Evolutionary conservation across 805 yeast genomes (phyloP), one percentile per base, ranked within the genome.

Genomic region (Starmerella gropengiesseri): DNA sequence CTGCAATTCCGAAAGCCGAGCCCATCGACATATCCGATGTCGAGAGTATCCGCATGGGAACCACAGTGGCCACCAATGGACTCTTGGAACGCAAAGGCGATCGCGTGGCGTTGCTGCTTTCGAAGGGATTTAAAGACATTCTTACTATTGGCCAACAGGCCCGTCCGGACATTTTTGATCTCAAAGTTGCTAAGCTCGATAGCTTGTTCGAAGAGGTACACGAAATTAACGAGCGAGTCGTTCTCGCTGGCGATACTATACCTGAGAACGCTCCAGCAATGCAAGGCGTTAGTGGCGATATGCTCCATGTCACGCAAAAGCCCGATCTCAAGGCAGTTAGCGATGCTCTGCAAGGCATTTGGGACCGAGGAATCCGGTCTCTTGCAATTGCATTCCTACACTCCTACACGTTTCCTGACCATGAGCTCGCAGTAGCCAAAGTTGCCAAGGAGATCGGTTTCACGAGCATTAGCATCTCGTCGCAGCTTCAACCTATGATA

Each of bases 11-110:
- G 3, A 67, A 82, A 39, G 73, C 74, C 7, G 60, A 60, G 28
- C 76, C 74, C 3, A 60, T 86, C 46, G 84, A 79, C 3, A 42
- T 63, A 20, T 38, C 48, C 5, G 61, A 63, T 3, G 81, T 85
- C 29, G 76, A 74, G 41, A 72, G 78, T 32, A 75, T 86, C 37
- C 68, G 94, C 43, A 78, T 87, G 81, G 96, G 96, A 3, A 86
- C 96, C 4, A 87, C 96, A 0, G 91, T 86, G 9, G 97, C 98
- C 2, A 89, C 97, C 7, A 89, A 89, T 63, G 95, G 97, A 1
- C 69, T 91, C 26, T 68, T 89, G 46, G 97, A 89, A 57, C 71
- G 97, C 49, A 86, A 86, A 57, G 98, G 97, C 40, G 93, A 86
- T 44, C 66, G 76, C 25, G 87, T 93, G 53, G 93, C 91, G 1